A percentile compares a stretch with the other conserved stretches of the same genome.
These are phyloP conservation scores for Hamamelis virginiana DNA, from an alignment of 164 flowering plant species.

Conservation along the genomic window DNA sequence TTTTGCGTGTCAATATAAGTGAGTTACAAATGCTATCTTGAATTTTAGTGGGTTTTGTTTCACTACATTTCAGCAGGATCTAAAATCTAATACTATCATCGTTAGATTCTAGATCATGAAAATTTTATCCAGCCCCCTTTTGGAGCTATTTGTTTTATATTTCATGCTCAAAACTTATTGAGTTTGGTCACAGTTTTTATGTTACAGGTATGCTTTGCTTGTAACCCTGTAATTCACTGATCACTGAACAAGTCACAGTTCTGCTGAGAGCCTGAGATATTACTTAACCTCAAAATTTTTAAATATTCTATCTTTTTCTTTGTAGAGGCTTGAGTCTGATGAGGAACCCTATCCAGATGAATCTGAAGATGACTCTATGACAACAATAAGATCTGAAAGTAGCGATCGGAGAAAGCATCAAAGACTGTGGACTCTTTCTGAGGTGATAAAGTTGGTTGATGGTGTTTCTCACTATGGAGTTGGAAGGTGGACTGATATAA, in stretches of 20 bases:
- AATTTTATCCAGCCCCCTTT: neutral
- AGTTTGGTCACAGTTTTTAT: no score
- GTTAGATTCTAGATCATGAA: neutral
- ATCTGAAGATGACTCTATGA: slow-evolving; percentile 25
- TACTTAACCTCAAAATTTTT: neutral
- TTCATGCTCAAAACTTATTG: neutral
- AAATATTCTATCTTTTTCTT: neutral
- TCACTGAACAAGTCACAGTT: neutral
- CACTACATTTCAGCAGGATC: no score
- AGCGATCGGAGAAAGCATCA: slow-evolving; percentile 43
- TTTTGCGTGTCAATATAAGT: neutral
- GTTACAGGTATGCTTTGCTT: neutral
- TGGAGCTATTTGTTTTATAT: neutral
- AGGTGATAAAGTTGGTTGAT: slow-evolving; percentile 45
- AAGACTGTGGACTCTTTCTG: slow-evolving; percentile 42
- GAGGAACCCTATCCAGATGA: slow-evolving; percentile 23
- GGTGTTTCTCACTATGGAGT: slow-evolving; percentile 48
- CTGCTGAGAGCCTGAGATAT: neutral
- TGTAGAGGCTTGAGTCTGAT: slow-evolving; percentile 28
- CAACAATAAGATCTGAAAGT: slow-evolving; percentile 15
- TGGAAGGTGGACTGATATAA: slow-evolving; percentile 55
- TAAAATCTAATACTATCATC: neutral
- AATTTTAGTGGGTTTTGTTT: no score
- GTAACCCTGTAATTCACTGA: neutral
- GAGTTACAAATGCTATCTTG: no score